Evolutionary conservation across 805 yeast genomes (phyloP), one percentile per base, ranked within the genome.

Genomic region (Kregervanrija pseudodelftensis): DNA sequence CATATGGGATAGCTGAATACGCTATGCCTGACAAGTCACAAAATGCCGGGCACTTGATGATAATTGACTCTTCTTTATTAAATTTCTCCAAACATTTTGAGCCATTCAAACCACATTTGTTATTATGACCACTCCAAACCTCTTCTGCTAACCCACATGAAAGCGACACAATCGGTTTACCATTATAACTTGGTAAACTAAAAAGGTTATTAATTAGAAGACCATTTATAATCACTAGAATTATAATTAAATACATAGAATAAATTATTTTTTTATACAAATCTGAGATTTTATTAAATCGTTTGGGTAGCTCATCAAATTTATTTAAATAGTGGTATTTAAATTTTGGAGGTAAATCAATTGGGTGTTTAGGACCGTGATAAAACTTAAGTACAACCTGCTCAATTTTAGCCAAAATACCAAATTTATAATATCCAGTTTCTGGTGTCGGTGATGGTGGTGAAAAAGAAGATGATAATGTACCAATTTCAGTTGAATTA

Each of bases 1-100:
- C 97, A 0, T 87, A 86, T 0, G 90, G 81, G 10, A 82, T 66
- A 13, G 82, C 77, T 2, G 89, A 77, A 60, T 80, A 90, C 0
- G 87, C 74, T 22, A 36, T 36, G 5, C 44, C 43, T n/a, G 42
- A 85, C 32, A 82, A 66, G 52, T 82, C 88, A 64, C 98, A 90
- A 32, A 89, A 66, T 0, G 96, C 95, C 0, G 96, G 96, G 61
- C 98, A 90, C 52, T 88, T 70, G 56, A 89, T 71, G 4, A 74
- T 61, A 28, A 82, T 71, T 15, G 15, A 15, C 16, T 74, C 74
- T 12, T 66, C 57, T 30, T 67, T 61, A 17, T 3, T 58, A 64
- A 39, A 72, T 63, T 30, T 33, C 5, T 30, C 13, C 9, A 38
- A 12, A 62, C 96, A 88, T 8, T 66, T 49, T n/a, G 67, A 60